phyloP scores from a whole-genome alignment of 2,329 filamentous ascomycete genomes.

The Moelleriella libera region DNA sequence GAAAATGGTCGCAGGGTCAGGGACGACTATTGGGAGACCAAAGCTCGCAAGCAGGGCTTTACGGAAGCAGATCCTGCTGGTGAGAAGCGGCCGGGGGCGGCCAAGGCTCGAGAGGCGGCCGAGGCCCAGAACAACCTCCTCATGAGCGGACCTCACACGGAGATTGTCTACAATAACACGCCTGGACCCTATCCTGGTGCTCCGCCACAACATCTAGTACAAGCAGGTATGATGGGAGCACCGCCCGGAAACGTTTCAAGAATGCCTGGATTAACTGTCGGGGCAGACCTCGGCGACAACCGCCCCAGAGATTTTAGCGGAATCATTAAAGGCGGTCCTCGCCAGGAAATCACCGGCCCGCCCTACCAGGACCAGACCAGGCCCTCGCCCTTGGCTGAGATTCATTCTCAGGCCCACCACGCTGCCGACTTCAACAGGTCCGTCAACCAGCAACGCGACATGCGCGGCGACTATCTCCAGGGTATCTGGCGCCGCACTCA shows the following conservation, averaged over 20 bases:
- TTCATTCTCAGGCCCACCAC: slow-evolving; percentile 75
- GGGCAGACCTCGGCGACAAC: slow-evolving; percentile 63
- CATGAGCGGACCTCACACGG: slow-evolving; percentile 57
- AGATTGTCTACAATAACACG: slow-evolving; percentile 78
- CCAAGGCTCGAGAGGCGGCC: slow-evolving; percentile 74
- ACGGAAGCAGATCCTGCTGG: slow-evolving; percentile 92
- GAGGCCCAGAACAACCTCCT: slow-evolving; percentile 51
- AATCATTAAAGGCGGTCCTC: slow-evolving; percentile 61
- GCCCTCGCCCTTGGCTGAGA: slow-evolving; percentile 60
- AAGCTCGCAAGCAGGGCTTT: slow-evolving; percentile 93
- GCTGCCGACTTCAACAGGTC: slow-evolving; percentile 84
- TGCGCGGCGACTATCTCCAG: slow-evolving; percentile 67
- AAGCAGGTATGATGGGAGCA: slow-evolving; percentile 56
- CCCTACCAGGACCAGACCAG: slow-evolving; percentile 80
- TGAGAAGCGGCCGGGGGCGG: slow-evolving; percentile 86
- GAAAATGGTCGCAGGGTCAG: slow-evolving; percentile 79
- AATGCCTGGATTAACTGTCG: slow-evolving; percentile 73
- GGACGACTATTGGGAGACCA: slow-evolving; percentile 98
- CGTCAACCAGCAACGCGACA: slow-evolving; percentile 65
- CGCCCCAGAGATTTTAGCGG: slow-evolving; percentile 69
- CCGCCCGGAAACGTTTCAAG: slow-evolving; percentile 51
- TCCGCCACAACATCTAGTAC: slow-evolving; percentile 54
- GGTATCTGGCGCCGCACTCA: slow-evolving; percentile 73
- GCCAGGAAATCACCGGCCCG: slow-evolving; percentile 79
- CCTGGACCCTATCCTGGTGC: slow-evolving; percentile 51